Conservation (phyloP, 306 rosid genomes). For the Prunus campanulata region DNA sequence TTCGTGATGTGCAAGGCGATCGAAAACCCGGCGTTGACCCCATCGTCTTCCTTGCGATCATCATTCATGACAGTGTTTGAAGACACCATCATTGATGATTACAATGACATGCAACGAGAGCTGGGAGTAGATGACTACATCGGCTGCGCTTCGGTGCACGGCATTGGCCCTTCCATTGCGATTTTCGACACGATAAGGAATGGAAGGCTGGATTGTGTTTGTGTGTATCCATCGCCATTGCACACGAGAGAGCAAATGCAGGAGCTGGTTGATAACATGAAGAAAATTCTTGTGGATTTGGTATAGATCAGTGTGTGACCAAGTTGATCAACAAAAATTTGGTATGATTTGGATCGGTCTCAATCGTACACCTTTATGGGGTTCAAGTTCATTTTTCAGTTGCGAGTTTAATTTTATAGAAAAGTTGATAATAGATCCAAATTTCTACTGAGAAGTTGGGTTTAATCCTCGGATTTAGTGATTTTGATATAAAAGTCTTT, state of each 20-base stretch:
- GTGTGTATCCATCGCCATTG: slow-evolving; percentile 61
- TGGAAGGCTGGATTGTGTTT: slow-evolving; percentile 53
- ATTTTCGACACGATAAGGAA: slow-evolving; percentile 54
- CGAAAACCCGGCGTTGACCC: slow-evolving; percentile 51
- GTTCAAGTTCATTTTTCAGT: neutral
- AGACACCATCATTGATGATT: slow-evolving; percentile 48
- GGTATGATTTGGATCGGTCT: no score
- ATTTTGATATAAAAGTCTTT: no score
- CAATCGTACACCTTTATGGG: no score
- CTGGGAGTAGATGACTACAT: slow-evolving; percentile 54
- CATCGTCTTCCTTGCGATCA: slow-evolving; percentile 48
- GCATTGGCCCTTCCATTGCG: slow-evolving; percentile 60
- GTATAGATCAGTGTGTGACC: neutral
- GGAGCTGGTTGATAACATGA: slow-evolving; percentile 42
- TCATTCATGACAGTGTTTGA: slow-evolving; percentile 57
- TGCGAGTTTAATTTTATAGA: no score
- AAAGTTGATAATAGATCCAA: no score
- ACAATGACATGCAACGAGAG: neutral
- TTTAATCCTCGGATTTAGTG: no score
- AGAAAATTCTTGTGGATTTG: slow-evolving; percentile 41
- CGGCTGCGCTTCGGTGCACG: slow-evolving; percentile 69
- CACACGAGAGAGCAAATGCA: slow-evolving; percentile 56
- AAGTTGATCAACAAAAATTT: no score
- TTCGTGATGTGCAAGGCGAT: slow-evolving; percentile 56
- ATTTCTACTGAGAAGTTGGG: no score